Conservation (phyloP, 805 yeast species). For the Saccharomycopsis guyanensis region DNA sequence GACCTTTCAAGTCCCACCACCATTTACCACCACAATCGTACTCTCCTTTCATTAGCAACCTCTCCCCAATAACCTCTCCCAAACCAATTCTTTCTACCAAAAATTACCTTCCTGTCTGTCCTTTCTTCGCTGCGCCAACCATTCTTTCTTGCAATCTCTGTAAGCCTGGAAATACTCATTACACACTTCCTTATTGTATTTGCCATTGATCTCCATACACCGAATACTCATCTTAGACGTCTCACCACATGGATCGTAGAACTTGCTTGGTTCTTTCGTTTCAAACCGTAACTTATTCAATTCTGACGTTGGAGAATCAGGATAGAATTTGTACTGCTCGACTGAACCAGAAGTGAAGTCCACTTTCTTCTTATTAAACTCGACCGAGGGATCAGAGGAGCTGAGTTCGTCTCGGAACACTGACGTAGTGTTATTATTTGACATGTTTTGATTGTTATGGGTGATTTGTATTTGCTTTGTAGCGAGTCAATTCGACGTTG, state of each 20-base stretch:
- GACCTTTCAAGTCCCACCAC: too few relatives aligned
- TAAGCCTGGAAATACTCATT: constrained; percentile 87
- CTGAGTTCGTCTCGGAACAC: neutral
- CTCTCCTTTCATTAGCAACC: too few relatives aligned
- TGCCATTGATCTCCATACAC: constrained; percentile 67
- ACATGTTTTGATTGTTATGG: neutral
- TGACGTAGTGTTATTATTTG: neutral
- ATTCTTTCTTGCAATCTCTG: constrained; percentile 79
- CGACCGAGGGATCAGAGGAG: neutral
- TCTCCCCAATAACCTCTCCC: too few relatives aligned
- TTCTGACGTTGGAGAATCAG: constrained; percentile 77
- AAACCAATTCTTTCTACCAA: too few relatives aligned
- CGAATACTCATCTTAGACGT: constrained; percentile 79
- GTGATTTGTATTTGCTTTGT: neutral
- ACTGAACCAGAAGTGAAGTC: constrained; percentile 20
- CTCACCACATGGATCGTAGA: constrained; percentile 89
- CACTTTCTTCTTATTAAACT: constrained; percentile 8
- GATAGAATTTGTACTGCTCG: constrained; percentile 61
- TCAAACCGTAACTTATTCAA: constrained; percentile 63
- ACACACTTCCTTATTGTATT: constrained; percentile 61
- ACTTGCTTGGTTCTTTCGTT: constrained; percentile 72
- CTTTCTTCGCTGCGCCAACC: constrained; percentile 39
- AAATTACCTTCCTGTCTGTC: constrained; percentile 14
- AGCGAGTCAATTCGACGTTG: too few relatives aligned
- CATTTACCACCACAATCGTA: too few relatives aligned